Conservation (phyloP, 345 rosid species). For the Gynandropsis gynandra region DNA sequence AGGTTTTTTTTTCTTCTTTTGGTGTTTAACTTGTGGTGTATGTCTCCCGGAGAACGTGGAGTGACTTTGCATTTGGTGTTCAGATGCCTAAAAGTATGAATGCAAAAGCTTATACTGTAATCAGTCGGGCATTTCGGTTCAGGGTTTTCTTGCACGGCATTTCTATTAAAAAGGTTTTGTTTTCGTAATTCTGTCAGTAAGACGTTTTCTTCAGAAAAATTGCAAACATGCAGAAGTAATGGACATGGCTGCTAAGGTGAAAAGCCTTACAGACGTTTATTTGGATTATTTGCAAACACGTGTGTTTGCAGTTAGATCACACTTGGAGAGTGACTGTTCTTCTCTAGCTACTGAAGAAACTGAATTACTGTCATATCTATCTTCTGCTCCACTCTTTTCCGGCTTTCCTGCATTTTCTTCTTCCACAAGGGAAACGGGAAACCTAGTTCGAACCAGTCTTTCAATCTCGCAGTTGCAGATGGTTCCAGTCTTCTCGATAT, state of each 20-base stretch:
- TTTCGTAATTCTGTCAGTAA: conserved; percentile 7
- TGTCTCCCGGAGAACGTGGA: neutral
- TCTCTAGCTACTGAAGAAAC: no score
- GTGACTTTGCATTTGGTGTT: neutral
- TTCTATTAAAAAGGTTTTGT: conserved; percentile 8
- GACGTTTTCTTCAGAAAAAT: no score
- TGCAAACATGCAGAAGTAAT: no score
- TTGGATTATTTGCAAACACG: conserved; percentile 24
- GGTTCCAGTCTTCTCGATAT: no score
- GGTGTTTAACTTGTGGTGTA: conserved; percentile 16
- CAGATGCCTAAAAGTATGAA: no score
- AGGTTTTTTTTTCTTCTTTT: neutral
- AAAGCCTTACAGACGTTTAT: conserved; percentile 14
- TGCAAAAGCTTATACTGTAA: conserved; percentile 1
- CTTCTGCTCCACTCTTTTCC: no score
- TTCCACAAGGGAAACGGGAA: no score
- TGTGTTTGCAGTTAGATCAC: conserved; percentile 27
- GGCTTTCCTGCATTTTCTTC: no score
- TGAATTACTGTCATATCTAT: no score
- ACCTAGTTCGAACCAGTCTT: no score
- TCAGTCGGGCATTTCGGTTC: conserved; percentile 2
- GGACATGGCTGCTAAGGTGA: conserved; percentile 8
- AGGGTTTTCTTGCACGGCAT: neutral
- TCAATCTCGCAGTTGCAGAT: no score
- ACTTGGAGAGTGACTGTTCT: no score